Conservation (phyloP, 192 early-diverging fungal species). For the Linnemannia elongata region DNA sequence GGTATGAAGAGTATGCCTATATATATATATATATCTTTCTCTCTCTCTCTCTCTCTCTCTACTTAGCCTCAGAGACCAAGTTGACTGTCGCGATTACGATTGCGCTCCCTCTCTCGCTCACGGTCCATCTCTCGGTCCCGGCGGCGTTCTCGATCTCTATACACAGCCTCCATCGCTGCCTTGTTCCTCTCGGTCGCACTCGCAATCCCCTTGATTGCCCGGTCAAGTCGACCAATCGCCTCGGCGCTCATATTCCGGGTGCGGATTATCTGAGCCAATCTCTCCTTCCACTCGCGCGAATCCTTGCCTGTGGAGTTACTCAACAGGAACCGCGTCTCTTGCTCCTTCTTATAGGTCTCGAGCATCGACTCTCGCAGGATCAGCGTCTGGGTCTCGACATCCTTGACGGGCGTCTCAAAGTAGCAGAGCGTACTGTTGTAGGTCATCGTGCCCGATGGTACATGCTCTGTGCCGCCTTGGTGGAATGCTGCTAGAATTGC, state of each 20-base stretch:
- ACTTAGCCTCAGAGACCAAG: background rate
- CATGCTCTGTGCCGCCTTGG: slow-evolving; percentile 50
- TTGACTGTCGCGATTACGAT: slow-evolving; percentile 14
- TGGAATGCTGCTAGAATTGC: slow-evolving; percentile 53
- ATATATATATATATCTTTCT: background rate
- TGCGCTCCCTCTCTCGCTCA: slow-evolving; percentile 33
- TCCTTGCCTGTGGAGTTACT: slow-evolving; percentile 57
- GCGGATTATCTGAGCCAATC: slow-evolving; percentile 47
- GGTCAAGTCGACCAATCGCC: slow-evolving; percentile 35
- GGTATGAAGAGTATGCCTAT: background rate
- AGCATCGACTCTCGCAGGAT: slow-evolving; percentile 50
- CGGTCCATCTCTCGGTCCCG: slow-evolving; percentile 41
- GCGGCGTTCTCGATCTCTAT: slow-evolving; percentile 42
- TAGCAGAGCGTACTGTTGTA: slow-evolving; percentile 52
- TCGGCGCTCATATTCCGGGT: slow-evolving; percentile 45
- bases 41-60: background rate
- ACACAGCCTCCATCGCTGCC: slow-evolving; percentile 45
- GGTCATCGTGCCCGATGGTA: slow-evolving; percentile 35
- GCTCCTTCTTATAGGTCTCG: slow-evolving; percentile 58
- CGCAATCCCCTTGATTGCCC: slow-evolving; percentile 41
- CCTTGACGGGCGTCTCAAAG: slow-evolving; percentile 50
- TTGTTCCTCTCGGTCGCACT: slow-evolving; percentile 42
- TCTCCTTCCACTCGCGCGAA: slow-evolving; percentile 49
- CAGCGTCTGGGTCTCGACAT: slow-evolving; percentile 51
- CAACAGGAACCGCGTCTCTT: slow-evolving; percentile 58